These are phyloP conservation scores for Dysphania ambrosioides DNA, from an alignment of 148 eudicot genomes.

Conservation along the genomic window DNA sequence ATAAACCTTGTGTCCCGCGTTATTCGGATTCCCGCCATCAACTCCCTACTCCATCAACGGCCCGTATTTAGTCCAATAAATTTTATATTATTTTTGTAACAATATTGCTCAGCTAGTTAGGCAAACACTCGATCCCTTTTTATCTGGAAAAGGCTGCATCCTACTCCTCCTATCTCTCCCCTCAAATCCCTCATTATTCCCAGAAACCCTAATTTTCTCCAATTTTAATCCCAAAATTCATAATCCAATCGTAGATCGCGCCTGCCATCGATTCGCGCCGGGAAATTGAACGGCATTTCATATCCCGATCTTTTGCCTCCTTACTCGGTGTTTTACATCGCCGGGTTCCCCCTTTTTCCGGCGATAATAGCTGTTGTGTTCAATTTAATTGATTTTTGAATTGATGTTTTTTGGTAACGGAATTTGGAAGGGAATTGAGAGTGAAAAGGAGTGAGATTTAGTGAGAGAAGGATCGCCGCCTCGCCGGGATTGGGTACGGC, in stretches of 20 bases:
- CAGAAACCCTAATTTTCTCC: constrained; percentile 11
- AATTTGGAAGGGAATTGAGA: not conserved
- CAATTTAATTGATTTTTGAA: not conserved
- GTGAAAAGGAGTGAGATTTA: not conserved
- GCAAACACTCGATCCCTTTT: too few relatives aligned
- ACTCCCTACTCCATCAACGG: constrained; percentile 3
- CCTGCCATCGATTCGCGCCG: not conserved
- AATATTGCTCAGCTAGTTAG: too few relatives aligned
- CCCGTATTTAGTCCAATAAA: not conserved
- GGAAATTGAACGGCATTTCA: constrained; percentile 1
- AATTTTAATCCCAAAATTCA: not conserved
- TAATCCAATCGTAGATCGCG: not conserved
- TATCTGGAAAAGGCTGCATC: too few relatives aligned
- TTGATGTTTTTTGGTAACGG: not conserved
- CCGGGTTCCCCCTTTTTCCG: not conserved
- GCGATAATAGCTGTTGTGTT: not conserved
- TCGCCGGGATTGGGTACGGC: too few relatives aligned
- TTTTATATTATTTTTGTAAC: not conserved
- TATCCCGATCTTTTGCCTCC: constrained; percentile 3
- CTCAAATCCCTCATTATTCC: not conserved
- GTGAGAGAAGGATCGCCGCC: constrained; percentile 12
- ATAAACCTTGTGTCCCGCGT: not conserved
- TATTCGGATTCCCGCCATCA: not conserved
- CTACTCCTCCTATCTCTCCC: not conserved
- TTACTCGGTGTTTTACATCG: not conserved